These are phyloP conservation scores for Fusarium falciforme DNA, from an alignment of 2,329 filamentous ascomycete genomes.

Conservation along the genomic window DNA sequence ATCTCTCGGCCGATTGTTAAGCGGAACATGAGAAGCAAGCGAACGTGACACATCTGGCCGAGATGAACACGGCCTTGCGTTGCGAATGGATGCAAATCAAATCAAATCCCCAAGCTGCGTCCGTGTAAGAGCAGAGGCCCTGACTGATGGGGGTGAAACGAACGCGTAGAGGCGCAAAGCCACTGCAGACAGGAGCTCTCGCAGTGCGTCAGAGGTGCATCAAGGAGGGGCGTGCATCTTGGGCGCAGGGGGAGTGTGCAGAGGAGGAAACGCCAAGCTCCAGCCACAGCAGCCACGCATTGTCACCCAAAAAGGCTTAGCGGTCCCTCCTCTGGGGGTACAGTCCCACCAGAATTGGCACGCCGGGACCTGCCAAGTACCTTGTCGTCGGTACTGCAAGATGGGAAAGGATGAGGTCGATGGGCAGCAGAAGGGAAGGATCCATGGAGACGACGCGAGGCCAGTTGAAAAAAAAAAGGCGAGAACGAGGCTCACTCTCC, in stretches of 20 bases:
- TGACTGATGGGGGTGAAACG: slow-evolving; percentile 13
- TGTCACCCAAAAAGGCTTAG: background rate
- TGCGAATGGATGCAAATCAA: background rate
- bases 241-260: background rate
- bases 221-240: slow-evolving; percentile 1
- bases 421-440: background rate
- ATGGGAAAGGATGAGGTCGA: background rate
- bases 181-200: slow-evolving; percentile 11
- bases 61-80: background rate
- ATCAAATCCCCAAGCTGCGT: background rate
- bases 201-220: slow-evolving; percentile 29
- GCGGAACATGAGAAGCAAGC: background rate
- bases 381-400: background rate
- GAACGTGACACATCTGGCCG: background rate
- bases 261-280: background rate
- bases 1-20: background rate
- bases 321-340: background rate
- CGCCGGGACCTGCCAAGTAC: background rate
- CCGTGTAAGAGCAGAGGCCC: background rate
- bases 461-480: background rate
- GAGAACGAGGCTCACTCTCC: background rate
- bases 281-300: background rate
- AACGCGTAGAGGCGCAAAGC: slow-evolving; percentile 1
- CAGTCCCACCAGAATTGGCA: background rate
- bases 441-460: background rate